Base-by-base conservation (phyloP, 805 yeast genomes). In the Candida orba region DNA sequence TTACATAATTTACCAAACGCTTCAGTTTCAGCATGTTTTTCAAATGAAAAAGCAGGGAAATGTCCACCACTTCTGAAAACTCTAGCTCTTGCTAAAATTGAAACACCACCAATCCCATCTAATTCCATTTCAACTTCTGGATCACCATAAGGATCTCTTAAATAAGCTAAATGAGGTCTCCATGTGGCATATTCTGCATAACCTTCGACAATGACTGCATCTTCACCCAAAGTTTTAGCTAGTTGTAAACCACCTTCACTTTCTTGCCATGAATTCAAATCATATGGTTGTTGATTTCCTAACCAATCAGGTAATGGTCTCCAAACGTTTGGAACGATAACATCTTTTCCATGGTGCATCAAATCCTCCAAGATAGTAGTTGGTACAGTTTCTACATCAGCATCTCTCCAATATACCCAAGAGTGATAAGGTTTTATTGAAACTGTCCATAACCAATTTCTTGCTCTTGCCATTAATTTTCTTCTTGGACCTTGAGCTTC, bases 31-130 rank as follows among this genome's bases (percentile, higher is more conserved):
- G 98, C 99, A 61, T 91, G 99, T 56, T 87, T 88, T 63, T 87
- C 86, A 63, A 89, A 91, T 32, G 96, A 86, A 60, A 91, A 91
- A 0, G 96, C 98, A 8, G 99, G 98, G 75, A 90, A 91, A 64
- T 88, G 95, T 2, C 93, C 80, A 8, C 99, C 99, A n/a, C 76
- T 67, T 52, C 89, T 73, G 71, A 93, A 91, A 3, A 91, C 96
- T 40, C 71, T 71, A 3, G 97, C 97, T 62, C 86, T 85, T 40
- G 95, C 78, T 50, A 91, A 70, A 51, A 93, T 89, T 1, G 96
- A 87, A 37, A 91, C 99, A 52, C 99, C 99, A 25, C 99, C 99
- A 54, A 91, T 89, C 44, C 99, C 99, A 63, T 91, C 98, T 48
- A 91, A 70, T 43, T 83, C 89, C 86, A 91, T 85, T 60, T 88